Percentiles rank a stretch among this genome's conserved stretches.
phyloP scores from a whole-genome alignment of 805 yeast species.

The Yarrowia bubula region DNA sequence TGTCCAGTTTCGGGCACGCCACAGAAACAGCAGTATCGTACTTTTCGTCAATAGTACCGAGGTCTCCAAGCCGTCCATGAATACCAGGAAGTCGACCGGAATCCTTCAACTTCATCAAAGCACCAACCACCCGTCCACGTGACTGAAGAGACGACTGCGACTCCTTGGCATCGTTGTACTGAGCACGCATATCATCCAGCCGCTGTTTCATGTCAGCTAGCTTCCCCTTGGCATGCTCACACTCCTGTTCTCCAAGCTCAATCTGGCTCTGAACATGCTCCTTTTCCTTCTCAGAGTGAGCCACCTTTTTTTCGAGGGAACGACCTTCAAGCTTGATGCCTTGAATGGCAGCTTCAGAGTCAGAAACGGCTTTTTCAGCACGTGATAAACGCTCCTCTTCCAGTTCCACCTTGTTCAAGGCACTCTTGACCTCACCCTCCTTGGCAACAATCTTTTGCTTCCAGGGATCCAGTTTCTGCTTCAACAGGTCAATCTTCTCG shows the following conservation, averaged over 20 bases:
- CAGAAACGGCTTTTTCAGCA: slow-evolving; percentile 47
- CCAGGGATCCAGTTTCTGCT: slow-evolving; percentile 79
- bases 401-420: slow-evolving; percentile 62
- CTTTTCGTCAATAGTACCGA: slow-evolving; percentile 84
- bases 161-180: slow-evolving; percentile 62
- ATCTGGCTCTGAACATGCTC: slow-evolving; percentile 54
- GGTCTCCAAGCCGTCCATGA: slow-evolving; percentile 85
- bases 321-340: slow-evolving; percentile 50
- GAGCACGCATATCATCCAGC: slow-evolving; percentile 56
- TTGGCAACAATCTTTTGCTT: slow-evolving; percentile 61
- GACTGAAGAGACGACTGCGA: slow-evolving; percentile 59
- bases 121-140: slow-evolving; percentile 68
- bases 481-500: slow-evolving; percentile 59
- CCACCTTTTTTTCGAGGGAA: slow-evolving; percentile 48
- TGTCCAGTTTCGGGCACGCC: slow-evolving; percentile 87
- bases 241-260: slow-evolving; percentile 56
- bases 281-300: slow-evolving; percentile 49
- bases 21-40: slow-evolving; percentile 94
- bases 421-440: slow-evolving; percentile 62
- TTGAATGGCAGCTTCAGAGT: slow-evolving; percentile 47
- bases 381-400: slow-evolving; percentile 48
- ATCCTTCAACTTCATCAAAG: slow-evolving; percentile 64
- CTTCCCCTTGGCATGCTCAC: slow-evolving; percentile 48
- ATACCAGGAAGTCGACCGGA: slow-evolving; percentile 85
- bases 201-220: slow-evolving; percentile 55